Evolutionary conservation across 768 basidiomycete genomes (phyloP), one percentile per base, ranked within the genome.

Genomic region (Mycena amicta): DNA sequence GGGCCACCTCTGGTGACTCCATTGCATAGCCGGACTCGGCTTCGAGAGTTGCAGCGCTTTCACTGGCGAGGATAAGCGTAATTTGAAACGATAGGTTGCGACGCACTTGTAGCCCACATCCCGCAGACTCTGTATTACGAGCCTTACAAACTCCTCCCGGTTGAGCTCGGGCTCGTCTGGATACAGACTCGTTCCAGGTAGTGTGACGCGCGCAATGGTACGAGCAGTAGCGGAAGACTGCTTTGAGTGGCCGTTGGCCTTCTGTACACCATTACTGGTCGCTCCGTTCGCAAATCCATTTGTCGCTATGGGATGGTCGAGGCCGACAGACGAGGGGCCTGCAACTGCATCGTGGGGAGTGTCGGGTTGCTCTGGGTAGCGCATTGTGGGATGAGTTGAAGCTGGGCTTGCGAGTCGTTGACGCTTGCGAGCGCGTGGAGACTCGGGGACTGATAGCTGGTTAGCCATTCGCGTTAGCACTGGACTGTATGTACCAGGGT

Each of bases 21-120:
- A 95, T 83, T 37, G 85, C 77, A 74, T 92, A 96, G 5, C 95
- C 95, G 6, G 95, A 97, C 74, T 98, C 95, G 4, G 88, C 90
- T 74, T 97, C 93, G 53, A 98, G 81, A 2, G 89, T 90, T 18
- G 87, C 83, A 25, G 95, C 95, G 25, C 93, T 89, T 77, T 94
- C 90, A 59, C 95, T 98, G 68, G 26, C 58, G 13, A 65, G 28
- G 57, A 46, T 40, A 60, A 59, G 57, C 39, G 59, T 56, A 67
- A 54, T 43, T 45, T 45, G 22, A 23, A 13, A 23, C n/a, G 60
- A 65, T 49, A 50, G 55, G 41, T 27, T 47, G 46, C 29, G 52
- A 46, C 86, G 72, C 65, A 88, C 86, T 77, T 76, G 61, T 88
- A 88, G 43, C 95, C 95, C 50, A 95, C 89, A 72, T 97, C 95